Evolutionary conservation across 768 basidiomycete genomes (phyloP).

Genomic region (Termitomyces eurrhizus): DNA sequence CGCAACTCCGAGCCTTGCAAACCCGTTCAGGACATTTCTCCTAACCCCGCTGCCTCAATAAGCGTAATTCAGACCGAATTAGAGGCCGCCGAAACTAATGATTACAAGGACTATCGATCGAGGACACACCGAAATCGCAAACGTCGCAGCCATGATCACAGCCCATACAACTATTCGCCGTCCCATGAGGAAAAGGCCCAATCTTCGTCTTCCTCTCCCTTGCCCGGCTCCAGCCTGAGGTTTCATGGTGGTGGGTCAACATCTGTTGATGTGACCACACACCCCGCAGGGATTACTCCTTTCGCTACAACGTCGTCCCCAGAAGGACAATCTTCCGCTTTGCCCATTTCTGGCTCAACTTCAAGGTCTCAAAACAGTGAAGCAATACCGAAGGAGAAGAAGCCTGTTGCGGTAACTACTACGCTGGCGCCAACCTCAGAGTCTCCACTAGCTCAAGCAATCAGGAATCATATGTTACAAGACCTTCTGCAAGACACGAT

Average conservation of each 20-base stretch:
- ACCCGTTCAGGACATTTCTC: not conserved
- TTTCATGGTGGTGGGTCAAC: not conserved
- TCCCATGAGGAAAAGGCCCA: not conserved
- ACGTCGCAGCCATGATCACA: not conserved
- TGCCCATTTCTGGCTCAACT: not conserved
- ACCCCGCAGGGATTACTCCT: not conserved
- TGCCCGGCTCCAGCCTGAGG: conserved; percentile 1
- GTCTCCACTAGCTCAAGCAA: conserved; percentile 9
- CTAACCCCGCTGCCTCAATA: not conserved
- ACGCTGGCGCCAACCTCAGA: not conserved
- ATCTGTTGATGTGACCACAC: not conserved
- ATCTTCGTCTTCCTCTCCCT: not conserved
- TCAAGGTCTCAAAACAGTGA: not conserved
- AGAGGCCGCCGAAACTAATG: conserved; percentile 3
- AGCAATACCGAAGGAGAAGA: not conserved
- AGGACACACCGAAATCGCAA: not conserved
- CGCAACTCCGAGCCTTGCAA: not conserved
- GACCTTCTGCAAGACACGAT: conserved; percentile 38
- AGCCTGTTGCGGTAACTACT: not conserved
- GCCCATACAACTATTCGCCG: not conserved
- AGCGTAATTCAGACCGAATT: conserved; percentile 9
- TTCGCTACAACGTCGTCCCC: not conserved
- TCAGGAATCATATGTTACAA: conserved; percentile 35
- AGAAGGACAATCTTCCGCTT: not conserved
- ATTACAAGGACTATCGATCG: not conserved